Evolutionary conservation across 208 protist genomes (phyloP), one percentile per base, ranked within the genome.

Genomic region (Trypanosomatidae sp.): DNA sequence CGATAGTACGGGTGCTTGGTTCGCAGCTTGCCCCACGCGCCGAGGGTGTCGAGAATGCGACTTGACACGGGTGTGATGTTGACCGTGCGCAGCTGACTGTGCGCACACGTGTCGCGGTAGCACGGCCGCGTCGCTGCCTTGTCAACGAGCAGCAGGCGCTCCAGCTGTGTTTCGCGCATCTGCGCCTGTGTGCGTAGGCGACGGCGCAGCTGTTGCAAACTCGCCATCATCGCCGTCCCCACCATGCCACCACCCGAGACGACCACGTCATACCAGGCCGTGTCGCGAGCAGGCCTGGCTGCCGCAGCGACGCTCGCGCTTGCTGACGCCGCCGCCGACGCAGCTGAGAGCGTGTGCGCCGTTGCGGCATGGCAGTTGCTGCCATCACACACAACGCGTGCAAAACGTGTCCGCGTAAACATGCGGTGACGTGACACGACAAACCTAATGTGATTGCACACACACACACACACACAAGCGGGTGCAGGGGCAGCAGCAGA

Each of bases 1-100:
- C 82, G 76, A 53, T 91, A 91, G 61, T 85, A 91, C 4, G 77
- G 56, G 48, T 91, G 82, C 56, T 87, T 87, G 35, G 76, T 91
- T 22, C 57, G 65, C 24, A 91, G 57, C 15, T 53, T 53, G 13
- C 44, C 28, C 82, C 82, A 91, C 20, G 57, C 72, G 13, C 63
- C 66, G 18, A 91, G 59, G 51, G 73, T 87, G 49, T 91, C 82
- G 15, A 91, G 32, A 23, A 91, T 75, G 37, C 71, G 78, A 61
- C 77, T 87, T 0, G 74, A 76, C 5, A 91, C 82, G 0, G 82
- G 82, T 2, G 82, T 91, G 21, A 91, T 62, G 40, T 65, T 80
- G 19, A 86, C 76, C 0, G 82, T 87, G 50, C 82, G 82, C 15
- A 91, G 62, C 8, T 56, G 51, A 48, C 87, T 66, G 64, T 87